Evolutionary conservation across 2,329 filamentous ascomycete genomes (phyloP).

Genomic region (Emergomyces orientalis): DNA sequence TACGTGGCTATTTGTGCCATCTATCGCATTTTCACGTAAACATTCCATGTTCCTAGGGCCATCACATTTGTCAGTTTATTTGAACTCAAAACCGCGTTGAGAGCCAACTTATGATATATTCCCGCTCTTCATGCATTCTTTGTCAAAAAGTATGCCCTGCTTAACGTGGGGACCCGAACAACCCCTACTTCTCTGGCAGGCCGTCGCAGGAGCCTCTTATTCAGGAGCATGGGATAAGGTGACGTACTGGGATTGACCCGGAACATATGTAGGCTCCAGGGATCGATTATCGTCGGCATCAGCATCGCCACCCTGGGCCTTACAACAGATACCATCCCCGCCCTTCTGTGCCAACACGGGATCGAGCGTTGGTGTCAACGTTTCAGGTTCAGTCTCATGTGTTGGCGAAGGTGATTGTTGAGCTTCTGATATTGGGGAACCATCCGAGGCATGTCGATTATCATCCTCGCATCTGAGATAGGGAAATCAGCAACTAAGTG

Average conservation of each 20-base stretch:
- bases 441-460: neutral
- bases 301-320: neutral
- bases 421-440: neutral
- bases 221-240: neutral
- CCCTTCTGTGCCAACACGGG: neutral
- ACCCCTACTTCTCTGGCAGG: neutral
- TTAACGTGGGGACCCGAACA: neutral
- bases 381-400: neutral
- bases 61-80: neutral
- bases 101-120: neutral
- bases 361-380: neutral
- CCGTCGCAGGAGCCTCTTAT: too few relatives aligned
- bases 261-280: too few relatives aligned
- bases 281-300: neutral
- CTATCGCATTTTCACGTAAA: neutral
- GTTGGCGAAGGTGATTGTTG: neutral
- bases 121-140: neutral
- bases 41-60: neutral
- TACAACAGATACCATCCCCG: neutral
- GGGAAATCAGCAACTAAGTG: neutral
- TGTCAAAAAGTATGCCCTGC: neutral
- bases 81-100: neutral
- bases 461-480: slow-evolving; percentile 5
- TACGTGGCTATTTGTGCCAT: neutral
- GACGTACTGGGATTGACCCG: neutral